Evolutionary conservation across 1,284 basidiomycete species (phyloP).

Genomic region (Cryptococcus hybrid): DNA sequence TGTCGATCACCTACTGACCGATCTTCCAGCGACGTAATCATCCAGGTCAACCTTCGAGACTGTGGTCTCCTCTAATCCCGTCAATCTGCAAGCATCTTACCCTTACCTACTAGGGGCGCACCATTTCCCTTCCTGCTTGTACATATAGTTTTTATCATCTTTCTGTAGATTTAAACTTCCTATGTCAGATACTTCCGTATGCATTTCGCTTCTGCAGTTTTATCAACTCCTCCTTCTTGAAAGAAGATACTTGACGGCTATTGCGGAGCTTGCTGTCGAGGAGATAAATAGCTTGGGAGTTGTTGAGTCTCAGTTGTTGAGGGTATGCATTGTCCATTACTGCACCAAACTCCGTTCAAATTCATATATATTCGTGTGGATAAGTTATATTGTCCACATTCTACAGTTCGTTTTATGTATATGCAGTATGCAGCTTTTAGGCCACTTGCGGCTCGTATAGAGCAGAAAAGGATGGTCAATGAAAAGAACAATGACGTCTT

Average conservation of each 20-base stretch:
- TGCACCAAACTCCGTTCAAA: no score
- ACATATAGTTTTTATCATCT: background rate
- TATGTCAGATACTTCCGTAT: background rate
- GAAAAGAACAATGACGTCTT: no score
- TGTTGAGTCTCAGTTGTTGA: background rate
- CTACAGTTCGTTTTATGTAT: no score
- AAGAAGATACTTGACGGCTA: background rate
- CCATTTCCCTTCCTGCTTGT: background rate
- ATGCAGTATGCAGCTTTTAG: no score
- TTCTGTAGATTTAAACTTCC: no score
- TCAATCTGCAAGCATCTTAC: background rate
- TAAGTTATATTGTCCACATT: no score
- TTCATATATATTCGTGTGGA: no score
- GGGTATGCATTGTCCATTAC: no score
- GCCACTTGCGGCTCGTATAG: no score
- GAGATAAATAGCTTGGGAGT: background rate
- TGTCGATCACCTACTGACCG: background rate
- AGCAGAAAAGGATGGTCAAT: no score
- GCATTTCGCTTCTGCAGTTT: background rate
- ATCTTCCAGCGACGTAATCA: slow-evolving; percentile 47
- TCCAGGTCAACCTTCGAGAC: slow-evolving; percentile 52
- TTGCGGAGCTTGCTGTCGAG: background rate
- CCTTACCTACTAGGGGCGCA: background rate
- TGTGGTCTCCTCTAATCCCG: slow-evolving; percentile 47
- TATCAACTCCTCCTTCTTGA: background rate